These are phyloP conservation scores for Barnettozyma hawaiiensis DNA, from an alignment of 1,139 yeast genomes.

Conservation along the genomic window DNA sequence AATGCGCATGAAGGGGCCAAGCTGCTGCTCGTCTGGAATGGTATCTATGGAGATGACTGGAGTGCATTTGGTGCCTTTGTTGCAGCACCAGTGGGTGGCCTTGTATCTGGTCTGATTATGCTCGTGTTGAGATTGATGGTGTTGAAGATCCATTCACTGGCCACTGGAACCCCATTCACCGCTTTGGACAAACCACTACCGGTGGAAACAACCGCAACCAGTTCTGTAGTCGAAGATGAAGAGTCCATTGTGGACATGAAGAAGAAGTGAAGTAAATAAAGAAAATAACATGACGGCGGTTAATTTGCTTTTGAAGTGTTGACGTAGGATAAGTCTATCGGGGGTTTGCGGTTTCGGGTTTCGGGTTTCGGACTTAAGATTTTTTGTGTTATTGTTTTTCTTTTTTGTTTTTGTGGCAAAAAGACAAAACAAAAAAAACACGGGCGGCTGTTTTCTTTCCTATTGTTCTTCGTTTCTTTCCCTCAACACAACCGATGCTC, in stretches of 20 bases:
- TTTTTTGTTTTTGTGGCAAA: too few species aligned
- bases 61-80: conserved; percentile 93
- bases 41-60: conserved; percentile 82
- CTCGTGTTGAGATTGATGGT: conserved; percentile 46
- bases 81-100: conserved; percentile 80
- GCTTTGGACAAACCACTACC: conserved; percentile 46
- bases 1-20: conserved; percentile 75
- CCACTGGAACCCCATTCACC: conserved; percentile 44
- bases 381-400: too few species aligned
- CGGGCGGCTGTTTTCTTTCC: too few species aligned
- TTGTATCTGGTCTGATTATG: conserved; percentile 49
- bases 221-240: not conserved
- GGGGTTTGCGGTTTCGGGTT: too few species aligned
- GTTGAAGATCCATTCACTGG: conserved; percentile 34
- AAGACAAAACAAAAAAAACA: too few species aligned
- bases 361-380: too few species aligned
- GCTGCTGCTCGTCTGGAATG: conserved; percentile 64
- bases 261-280: not conserved
- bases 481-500: too few species aligned
- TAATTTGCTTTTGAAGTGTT: not conserved
- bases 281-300: too few species aligned
- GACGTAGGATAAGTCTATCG: too few species aligned
- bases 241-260: not conserved
- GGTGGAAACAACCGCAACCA: not conserved
- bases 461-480: too few species aligned